Evolutionary conservation across 345 rosid genomes (phyloP).

Genomic region (Hypericum perforatum): DNA sequence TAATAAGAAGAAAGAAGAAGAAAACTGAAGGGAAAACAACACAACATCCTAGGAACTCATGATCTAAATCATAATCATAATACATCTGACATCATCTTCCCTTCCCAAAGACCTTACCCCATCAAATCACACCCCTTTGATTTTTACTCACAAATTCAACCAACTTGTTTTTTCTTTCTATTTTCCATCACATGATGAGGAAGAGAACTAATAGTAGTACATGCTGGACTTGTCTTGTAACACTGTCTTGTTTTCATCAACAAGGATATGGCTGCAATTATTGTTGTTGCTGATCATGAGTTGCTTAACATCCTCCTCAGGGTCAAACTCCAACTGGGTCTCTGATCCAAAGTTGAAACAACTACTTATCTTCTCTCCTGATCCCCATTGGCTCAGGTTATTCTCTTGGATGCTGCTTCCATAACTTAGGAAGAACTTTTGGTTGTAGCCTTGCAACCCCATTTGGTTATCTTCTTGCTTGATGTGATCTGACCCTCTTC

Average conservation of each 20-base stretch:
- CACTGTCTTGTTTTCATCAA: slow-evolving; percentile 51
- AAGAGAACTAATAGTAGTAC: slow-evolving; percentile 40
- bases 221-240: slow-evolving; percentile 29
- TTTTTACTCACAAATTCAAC: slow-evolving; percentile 45
- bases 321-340: slow-evolving; percentile 24
- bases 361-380: no score
- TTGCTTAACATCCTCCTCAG: slow-evolving; percentile 58
- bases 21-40: slow-evolving; percentile 5
- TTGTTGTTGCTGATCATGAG: slow-evolving; percentile 30
- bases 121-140: slow-evolving; percentile 45
- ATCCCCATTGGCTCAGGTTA: slow-evolving; percentile 22
- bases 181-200: slow-evolving; percentile 1
- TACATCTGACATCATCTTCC: slow-evolving; percentile 7
- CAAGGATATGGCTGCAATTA: slow-evolving; percentile 14
- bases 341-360: slow-evolving; percentile 6
- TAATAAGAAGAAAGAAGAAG: slow-evolving; percentile 4
- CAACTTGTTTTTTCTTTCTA: slow-evolving; percentile 19
- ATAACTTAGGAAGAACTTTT: slow-evolving; percentile 27
- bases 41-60: slow-evolving; percentile 26
- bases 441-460: slow-evolving; percentile 23
- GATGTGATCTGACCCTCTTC: slow-evolving; percentile 21
- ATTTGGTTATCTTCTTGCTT: slow-evolving; percentile 40
- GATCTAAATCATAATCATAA: slow-evolving; percentile 13
- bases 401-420: slow-evolving; percentile 7
- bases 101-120: slow-evolving; percentile 42